phyloP scores from a whole-genome alignment of 1,284 basidiomycete species.

The Leccinum pallidistipes region DNA sequence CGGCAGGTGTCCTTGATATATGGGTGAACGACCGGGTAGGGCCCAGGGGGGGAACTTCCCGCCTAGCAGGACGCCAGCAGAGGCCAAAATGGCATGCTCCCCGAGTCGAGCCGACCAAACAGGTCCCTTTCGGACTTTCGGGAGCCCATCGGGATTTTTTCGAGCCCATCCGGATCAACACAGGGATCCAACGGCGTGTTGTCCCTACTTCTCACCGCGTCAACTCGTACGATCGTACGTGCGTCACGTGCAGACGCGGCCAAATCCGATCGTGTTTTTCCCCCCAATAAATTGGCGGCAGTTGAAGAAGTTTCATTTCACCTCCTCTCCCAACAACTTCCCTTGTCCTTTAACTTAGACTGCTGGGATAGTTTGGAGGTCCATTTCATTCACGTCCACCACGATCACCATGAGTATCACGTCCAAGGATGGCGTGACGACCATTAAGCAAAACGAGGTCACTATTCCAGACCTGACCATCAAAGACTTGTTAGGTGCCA shows the following conservation, averaged over 20 bases:
- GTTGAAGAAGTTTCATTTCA: neutral
- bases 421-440: constrained; percentile 22
- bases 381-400: constrained; percentile 2
- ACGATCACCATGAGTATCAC: constrained; percentile 26
- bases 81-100: too few relatives aligned
- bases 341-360: constrained; percentile 3
- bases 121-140: too few relatives aligned
- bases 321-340: neutral
- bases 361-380: constrained; percentile 9
- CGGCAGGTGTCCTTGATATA: too few relatives aligned
- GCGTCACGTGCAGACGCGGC: constrained; percentile 29
- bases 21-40: neutral
- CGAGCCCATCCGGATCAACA: too few relatives aligned
- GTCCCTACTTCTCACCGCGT: too few relatives aligned
- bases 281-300: constrained; percentile 26
- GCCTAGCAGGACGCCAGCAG: too few relatives aligned
- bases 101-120: too few relatives aligned
- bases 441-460: constrained; percentile 61
- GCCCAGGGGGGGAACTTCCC: too few relatives aligned
- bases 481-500: constrained; percentile 84
- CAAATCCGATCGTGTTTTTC: constrained; percentile 16
- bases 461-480: constrained; percentile 80
- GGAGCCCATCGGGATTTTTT: too few relatives aligned
- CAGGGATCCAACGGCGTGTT: too few relatives aligned
- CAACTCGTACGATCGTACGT: neutral